Conservation (phyloP, 2,329 filamentous ascomycete genomes). For the Cladosporium phlei region DNA sequence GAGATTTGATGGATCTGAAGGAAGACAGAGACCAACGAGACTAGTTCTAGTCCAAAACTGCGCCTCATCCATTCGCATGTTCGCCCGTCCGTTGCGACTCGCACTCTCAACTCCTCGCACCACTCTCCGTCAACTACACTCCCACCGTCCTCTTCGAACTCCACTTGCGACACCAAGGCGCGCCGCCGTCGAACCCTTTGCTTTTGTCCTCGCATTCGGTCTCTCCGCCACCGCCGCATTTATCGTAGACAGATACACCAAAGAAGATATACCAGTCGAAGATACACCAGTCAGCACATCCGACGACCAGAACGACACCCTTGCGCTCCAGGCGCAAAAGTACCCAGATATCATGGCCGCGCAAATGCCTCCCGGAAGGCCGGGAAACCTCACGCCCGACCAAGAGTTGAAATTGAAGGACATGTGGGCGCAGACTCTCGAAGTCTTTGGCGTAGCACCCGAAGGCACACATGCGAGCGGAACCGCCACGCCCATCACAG, state of each 20-base stretch:
- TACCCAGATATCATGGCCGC: constrained; percentile 13
- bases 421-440: constrained; percentile 73
- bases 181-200: constrained; percentile 20
- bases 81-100: constrained; percentile 1
- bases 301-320: constrained; percentile 7
- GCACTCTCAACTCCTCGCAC: too few species aligned
- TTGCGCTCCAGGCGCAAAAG: constrained; percentile 17
- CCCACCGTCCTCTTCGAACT: background rate
- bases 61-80: constrained; percentile 3
- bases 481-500: constrained; percentile 26
- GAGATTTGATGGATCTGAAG: constrained; percentile 1
- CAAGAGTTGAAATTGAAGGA: constrained; percentile 84
- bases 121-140: background rate
- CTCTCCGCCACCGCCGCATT: constrained; percentile 23
- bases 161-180: constrained; percentile 6
- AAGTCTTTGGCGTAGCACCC: constrained; percentile 62
- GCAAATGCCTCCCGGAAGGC: constrained; percentile 59
- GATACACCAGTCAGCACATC: background rate
- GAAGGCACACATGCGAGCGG: constrained; percentile 17
- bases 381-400: constrained; percentile 82
- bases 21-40: background rate
- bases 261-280: background rate
- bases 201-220: constrained; percentile 21
- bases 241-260: constrained; percentile 18
- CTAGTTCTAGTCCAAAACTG: too few species aligned